phyloP scores from a whole-genome alignment of 768 basidiomycete species.

The Russula emetica region DNA sequence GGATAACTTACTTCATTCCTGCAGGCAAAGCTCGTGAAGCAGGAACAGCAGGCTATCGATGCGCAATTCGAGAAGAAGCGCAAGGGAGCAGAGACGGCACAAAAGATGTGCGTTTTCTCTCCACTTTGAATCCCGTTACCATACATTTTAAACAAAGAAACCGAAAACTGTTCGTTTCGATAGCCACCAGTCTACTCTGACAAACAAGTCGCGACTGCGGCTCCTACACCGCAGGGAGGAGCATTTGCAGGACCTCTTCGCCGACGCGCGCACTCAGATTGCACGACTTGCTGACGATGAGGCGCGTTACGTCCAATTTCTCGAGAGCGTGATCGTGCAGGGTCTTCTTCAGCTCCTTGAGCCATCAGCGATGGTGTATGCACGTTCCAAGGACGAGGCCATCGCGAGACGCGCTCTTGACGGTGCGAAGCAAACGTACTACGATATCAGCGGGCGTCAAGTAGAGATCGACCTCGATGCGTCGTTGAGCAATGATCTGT shows the following conservation, averaged over 20 bases:
- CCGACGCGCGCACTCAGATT: conserved; percentile 59
- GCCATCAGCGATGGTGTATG: conserved; percentile 57
- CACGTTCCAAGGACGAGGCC: conserved; percentile 63
- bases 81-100: conserved; percentile 88
- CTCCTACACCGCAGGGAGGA: conserved; percentile 90
- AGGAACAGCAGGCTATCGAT: conserved; percentile 93
- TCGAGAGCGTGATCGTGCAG: conserved; percentile 82
- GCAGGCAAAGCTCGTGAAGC: conserved; percentile 95
- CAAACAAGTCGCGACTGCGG: conserved; percentile 91
- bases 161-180: not conserved
- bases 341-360: conserved; percentile 82
- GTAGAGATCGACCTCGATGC: conserved; percentile 57
- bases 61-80: conserved; percentile 92
- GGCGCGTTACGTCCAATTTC: conserved; percentile 71
- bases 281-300: conserved; percentile 59
- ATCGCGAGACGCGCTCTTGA: conserved; percentile 59
- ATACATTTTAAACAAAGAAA: not conserved
- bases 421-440: conserved; percentile 62
- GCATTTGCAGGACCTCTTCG: conserved; percentile 84
- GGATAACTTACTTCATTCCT: not conserved
- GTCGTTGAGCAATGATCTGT: conserved; percentile 65
- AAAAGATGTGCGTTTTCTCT: conserved; percentile 76
- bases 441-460: conserved; percentile 69
- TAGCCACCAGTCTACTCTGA: conserved; percentile 92
- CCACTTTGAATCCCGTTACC: not conserved